Evolutionary conservation across 768 basidiomycete species (phyloP).

Genomic region (Termitomyces sp.): DNA sequence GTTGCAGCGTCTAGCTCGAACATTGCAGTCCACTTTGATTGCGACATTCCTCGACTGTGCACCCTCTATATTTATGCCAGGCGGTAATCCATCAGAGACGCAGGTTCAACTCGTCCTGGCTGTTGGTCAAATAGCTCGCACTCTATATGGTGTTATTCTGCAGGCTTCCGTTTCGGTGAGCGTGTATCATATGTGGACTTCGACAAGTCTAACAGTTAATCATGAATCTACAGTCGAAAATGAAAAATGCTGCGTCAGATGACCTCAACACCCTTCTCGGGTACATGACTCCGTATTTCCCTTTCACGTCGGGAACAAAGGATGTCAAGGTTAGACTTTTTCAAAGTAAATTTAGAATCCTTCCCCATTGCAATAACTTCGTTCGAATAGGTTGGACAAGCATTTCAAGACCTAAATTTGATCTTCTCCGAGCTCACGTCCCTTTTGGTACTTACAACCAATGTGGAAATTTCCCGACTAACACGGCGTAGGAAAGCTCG

Average conservation of each 20-base stretch:
- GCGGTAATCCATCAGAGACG: constrained; percentile 50
- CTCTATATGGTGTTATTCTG: constrained; percentile 56
- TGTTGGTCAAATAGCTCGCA: constrained; percentile 52
- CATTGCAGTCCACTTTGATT: constrained; percentile 75
- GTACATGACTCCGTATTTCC: constrained; percentile 84
- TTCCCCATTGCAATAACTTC: constrained; percentile 1
- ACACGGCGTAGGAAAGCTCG: constrained; percentile 18
- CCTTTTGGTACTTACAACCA: constrained; percentile 44
- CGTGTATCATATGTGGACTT: constrained; percentile 1
- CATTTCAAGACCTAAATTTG: constrained; percentile 68
- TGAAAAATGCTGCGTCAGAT: constrained; percentile 27
- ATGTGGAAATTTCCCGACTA: constrained; percentile 15
- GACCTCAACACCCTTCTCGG: constrained; percentile 59
- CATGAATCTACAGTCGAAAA: constrained; percentile 17
- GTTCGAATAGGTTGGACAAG: constrained; percentile 52
- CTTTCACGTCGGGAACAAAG: constrained; percentile 52
- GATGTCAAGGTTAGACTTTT: constrained; percentile 53
- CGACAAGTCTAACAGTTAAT: background rate
- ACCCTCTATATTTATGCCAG: constrained; percentile 75
- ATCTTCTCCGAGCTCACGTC: constrained; percentile 77
- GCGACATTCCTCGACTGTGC: constrained; percentile 87
- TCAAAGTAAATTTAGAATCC: background rate
- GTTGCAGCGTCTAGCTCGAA: constrained; percentile 60
- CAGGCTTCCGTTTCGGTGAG: constrained; percentile 37
- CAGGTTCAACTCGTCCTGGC: constrained; percentile 59